These are phyloP conservation scores for Chrysosporium queenslandicum DNA, from an alignment of 2,329 filamentous ascomycete species.

Conservation along the genomic window DNA sequence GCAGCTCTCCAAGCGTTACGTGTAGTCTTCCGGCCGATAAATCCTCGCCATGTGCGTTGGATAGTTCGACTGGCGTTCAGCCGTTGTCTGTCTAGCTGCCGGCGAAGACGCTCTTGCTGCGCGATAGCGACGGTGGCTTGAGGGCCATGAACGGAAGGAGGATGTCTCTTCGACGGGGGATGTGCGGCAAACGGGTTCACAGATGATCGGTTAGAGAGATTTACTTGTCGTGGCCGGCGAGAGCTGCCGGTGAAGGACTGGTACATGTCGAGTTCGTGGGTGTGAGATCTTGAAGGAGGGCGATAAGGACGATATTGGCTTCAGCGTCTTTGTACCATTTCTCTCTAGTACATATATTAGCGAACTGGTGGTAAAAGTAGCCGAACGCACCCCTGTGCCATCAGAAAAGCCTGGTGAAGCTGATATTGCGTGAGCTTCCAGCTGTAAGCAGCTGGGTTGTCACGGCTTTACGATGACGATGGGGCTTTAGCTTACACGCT, in stretches of 20 bases:
- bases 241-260: slow-evolving; percentile 83
- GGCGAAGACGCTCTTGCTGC: slow-evolving; percentile 70
- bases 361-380: not conserved
- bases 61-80: slow-evolving; percentile 63
- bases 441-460: not conserved
- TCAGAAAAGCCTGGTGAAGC: not conserved
- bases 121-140: slow-evolving; percentile 74
- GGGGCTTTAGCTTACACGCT: not conserved
- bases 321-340: not conserved
- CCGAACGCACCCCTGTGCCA: not conserved
- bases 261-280: slow-evolving; percentile 54
- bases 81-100: slow-evolving; percentile 70
- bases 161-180: slow-evolving; percentile 46
- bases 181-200: slow-evolving; percentile 61
- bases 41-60: slow-evolving; percentile 74
- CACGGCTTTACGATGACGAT: not conserved
- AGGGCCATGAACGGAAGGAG: slow-evolving; percentile 49
- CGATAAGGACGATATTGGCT: not conserved
- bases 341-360: not conserved
- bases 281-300: not conserved
- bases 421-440: not conserved
- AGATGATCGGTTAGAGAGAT: slow-evolving; percentile 72
- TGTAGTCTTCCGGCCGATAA: slow-evolving; percentile 51
- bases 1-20: slow-evolving; percentile 48
- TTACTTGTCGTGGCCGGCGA: slow-evolving; percentile 79